phyloP scores from a whole-genome alignment of 345 rosid genomes.

The Theobroma cacao region DNA sequence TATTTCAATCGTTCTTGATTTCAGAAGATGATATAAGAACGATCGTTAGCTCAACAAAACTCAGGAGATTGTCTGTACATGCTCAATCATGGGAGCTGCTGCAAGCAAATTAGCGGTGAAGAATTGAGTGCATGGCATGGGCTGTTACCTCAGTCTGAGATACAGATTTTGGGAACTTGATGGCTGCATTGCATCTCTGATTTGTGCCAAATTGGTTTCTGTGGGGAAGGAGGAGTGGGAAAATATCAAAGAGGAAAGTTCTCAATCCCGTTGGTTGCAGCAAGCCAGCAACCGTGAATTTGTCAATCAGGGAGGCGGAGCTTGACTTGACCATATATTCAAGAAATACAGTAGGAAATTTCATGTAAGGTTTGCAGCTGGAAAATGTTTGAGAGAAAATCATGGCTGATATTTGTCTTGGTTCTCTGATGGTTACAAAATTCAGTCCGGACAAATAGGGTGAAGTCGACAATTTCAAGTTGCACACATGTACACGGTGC shows the following conservation, averaged over 20 bases:
- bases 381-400: background rate
- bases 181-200: constrained; percentile 1
- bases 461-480: constrained; percentile 1
- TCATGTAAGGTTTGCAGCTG: background rate
- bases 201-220: background rate
- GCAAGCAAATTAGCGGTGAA: constrained; percentile 21
- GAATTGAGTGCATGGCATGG: constrained; percentile 6
- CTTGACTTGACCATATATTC: background rate
- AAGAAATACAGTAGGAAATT: background rate
- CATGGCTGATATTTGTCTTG: background rate
- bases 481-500: background rate
- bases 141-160: background rate
- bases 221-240: background rate
- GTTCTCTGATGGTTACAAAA: background rate
- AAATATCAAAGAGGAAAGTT: background rate
- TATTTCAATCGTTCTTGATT: no score
- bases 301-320: constrained; percentile 4
- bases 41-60: background rate
- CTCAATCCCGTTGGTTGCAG: background rate
- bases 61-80: constrained; percentile 3
- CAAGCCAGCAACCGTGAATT: constrained; percentile 6
- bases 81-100: background rate
- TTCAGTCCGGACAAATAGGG: background rate
- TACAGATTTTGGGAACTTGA: background rate
- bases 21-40: no score